Conservation (phyloP, 352 stramenopile genomes). For the Phytophthora pseudosyringae region DNA sequence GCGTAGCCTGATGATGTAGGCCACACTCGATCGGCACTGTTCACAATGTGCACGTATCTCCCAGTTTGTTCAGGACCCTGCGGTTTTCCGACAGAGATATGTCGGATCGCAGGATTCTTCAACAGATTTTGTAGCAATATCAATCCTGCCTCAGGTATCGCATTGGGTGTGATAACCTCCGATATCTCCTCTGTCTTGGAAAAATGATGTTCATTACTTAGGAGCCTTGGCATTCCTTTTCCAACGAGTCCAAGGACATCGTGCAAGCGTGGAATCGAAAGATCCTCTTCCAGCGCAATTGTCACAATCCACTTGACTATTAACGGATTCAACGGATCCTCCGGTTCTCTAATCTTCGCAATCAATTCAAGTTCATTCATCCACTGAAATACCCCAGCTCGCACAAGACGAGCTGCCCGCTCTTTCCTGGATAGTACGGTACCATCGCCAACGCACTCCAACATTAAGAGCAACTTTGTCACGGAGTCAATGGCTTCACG, state of each 20-base stretch:
- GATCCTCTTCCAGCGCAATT: slow-evolving; percentile 52
- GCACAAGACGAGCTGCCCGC: slow-evolving; percentile 53
- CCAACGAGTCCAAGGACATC: slow-evolving; percentile 62
- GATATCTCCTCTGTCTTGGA: background rate
- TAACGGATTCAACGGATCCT: slow-evolving; percentile 39
- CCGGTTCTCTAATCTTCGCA: slow-evolving; percentile 35
- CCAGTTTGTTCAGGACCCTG: slow-evolving; percentile 56
- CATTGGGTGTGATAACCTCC: background rate
- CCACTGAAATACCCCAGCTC: slow-evolving; percentile 66
- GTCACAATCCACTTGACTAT: slow-evolving; percentile 52
- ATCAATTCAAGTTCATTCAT: slow-evolving; percentile 49
- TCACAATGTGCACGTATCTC: slow-evolving; percentile 72
- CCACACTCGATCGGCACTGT: slow-evolving; percentile 65
- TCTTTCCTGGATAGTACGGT: slow-evolving; percentile 55
- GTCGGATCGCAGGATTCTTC: slow-evolving; percentile 50
- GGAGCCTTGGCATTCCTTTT: slow-evolving; percentile 54
- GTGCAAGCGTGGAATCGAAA: slow-evolving; percentile 56
- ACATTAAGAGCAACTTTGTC: slow-evolving; percentile 49
- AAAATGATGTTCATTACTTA: slow-evolving; percentile 29
- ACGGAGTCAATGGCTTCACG: slow-evolving; percentile 40
- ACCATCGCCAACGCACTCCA: slow-evolving; percentile 47
- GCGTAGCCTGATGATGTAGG: slow-evolving; percentile 77
- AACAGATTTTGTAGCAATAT: slow-evolving; percentile 50
- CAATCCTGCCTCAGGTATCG: slow-evolving; percentile 46
- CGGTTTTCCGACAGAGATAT: slow-evolving; percentile 63